Evolutionary conservation across 495 filamentous ascomycete genomes (phyloP).

Genomic region (Halenospora varia): DNA sequence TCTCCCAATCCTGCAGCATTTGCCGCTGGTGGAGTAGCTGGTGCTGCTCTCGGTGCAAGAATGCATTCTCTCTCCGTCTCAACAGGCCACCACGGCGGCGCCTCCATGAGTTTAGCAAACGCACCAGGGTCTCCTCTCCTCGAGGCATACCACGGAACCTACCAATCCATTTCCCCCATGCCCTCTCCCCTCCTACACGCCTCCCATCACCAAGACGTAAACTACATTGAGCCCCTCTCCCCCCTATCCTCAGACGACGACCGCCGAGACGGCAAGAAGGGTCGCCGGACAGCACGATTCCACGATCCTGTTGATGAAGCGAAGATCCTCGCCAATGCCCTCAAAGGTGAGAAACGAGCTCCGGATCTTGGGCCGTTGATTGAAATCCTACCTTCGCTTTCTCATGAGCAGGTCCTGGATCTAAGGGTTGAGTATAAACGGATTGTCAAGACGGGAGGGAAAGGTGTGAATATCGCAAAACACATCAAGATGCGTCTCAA

Average conservation of each 20-base stretch:
- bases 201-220: constrained; percentile 17
- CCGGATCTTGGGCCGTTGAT: constrained; percentile 68
- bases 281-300: constrained; percentile 55
- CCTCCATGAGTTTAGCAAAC: constrained; percentile 37
- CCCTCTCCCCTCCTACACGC: constrained; percentile 65
- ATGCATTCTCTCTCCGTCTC: constrained; percentile 46
- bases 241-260: constrained; percentile 27
- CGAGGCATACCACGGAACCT: constrained; percentile 91
- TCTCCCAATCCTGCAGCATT: constrained; percentile 12
- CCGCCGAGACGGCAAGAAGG: constrained; percentile 18
- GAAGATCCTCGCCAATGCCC: constrained; percentile 64
- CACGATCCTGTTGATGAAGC: constrained; percentile 83
- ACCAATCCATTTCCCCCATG: constrained; percentile 94
- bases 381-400: constrained; percentile 77
- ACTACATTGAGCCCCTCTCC: constrained; percentile 16
- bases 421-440: constrained; percentile 87
- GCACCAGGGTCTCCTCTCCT: constrained; percentile 79
- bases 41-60: constrained; percentile 31
- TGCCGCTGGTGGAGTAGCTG: too few species aligned
- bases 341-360: constrained; percentile 61
- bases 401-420: constrained; percentile 79
- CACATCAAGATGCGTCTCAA: constrained; percentile 84
- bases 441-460: constrained; percentile 70
- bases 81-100: constrained; percentile 39
- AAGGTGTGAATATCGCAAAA: constrained; percentile 92